Evolutionary conservation across 208 protist species (phyloP).

Genomic region (Trypanosoma conorhini): DNA sequence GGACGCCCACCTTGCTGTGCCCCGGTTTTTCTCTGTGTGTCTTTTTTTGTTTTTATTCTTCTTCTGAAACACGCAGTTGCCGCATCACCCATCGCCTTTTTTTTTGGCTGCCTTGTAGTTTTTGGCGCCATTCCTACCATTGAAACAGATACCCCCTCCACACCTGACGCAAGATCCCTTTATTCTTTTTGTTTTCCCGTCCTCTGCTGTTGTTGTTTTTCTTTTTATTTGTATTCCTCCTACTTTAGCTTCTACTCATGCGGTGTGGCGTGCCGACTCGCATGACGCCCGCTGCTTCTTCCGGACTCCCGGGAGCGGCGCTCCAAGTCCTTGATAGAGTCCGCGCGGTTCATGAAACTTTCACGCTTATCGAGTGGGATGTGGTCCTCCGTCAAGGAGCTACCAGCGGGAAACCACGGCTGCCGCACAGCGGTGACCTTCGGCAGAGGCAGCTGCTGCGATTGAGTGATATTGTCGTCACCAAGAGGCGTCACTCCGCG

Average conservation of each 20-base stretch:
- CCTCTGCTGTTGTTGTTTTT: neutral
- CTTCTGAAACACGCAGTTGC: neutral
- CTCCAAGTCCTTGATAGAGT: constrained; percentile 75
- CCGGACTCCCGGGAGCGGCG: constrained; percentile 40
- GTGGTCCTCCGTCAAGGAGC: constrained; percentile 47
- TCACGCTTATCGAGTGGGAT: constrained; percentile 71
- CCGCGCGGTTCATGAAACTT: constrained; percentile 52
- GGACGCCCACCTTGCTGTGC: neutral
- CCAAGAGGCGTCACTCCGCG: neutral
- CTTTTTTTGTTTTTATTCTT: constrained; percentile 2
- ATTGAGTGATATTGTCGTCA: neutral
- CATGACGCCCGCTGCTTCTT: constrained; percentile 29
- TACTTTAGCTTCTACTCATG: neutral
- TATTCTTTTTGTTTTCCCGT: constrained; percentile 5
- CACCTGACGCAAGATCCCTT: neutral
- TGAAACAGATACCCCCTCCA: neutral
- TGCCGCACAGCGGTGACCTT: constrained; percentile 29
- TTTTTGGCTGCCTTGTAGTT: neutral
- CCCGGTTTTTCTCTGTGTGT: neutral
- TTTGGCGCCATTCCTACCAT: neutral
- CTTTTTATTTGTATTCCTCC: neutral
- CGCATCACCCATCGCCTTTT: neutral
- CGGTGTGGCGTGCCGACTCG: neutral
- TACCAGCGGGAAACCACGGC: constrained; percentile 72
- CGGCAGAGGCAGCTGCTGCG: neutral